Percentiles rank a stretch among this genome's conserved stretches.
phyloP scores from a whole-genome alignment of 805 yeast genomes.

The Kodamaea lidongshanica region DNA sequence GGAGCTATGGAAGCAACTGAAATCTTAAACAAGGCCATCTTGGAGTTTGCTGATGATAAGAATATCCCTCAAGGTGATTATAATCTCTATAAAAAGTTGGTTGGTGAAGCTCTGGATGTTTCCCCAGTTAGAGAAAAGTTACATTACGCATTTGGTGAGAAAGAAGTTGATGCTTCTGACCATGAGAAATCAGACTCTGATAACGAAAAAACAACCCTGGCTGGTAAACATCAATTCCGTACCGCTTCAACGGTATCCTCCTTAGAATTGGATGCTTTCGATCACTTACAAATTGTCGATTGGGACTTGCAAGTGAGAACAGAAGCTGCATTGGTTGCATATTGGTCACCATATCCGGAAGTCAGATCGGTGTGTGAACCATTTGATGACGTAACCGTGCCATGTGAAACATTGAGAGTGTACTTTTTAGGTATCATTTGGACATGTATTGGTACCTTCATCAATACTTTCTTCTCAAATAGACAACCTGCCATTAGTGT shows the following conservation, averaged over 20 bases:
- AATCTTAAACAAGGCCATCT: slow-evolving; percentile 34
- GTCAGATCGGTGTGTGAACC: slow-evolving; percentile 39
- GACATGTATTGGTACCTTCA: slow-evolving; percentile 47
- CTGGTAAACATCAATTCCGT: too few relatives aligned
- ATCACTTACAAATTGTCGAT: slow-evolving; percentile 19
- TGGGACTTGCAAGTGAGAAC: slow-evolving; percentile 31
- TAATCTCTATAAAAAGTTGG: slow-evolving; percentile 19
- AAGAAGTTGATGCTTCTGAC: background rate
- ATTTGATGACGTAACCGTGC: slow-evolving; percentile 42
- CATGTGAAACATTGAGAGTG: slow-evolving; percentile 50
- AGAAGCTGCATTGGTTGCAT: slow-evolving; percentile 35
- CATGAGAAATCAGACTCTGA: background rate
- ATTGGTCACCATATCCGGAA: slow-evolving; percentile 38
- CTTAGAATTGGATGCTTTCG: background rate
- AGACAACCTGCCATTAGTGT: slow-evolving; percentile 46
- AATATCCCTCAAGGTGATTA: slow-evolving; percentile 28
- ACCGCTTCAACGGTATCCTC: too few relatives aligned
- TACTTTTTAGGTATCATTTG: slow-evolving; percentile 48
- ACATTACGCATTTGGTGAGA: slow-evolving; percentile 2
- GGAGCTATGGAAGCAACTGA: slow-evolving; percentile 33
- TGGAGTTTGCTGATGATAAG: slow-evolving; percentile 33
- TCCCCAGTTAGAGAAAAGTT: slow-evolving; percentile 2
- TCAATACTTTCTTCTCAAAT: slow-evolving; percentile 51
- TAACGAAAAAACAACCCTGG: too few relatives aligned
- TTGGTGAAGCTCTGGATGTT: slow-evolving; percentile 5